Evolutionary conservation across 2,329 filamentous ascomycete species (phyloP), one percentile per base, ranked within the genome.

Genomic region (Cladosporium austrohemisphaericum): DNA sequence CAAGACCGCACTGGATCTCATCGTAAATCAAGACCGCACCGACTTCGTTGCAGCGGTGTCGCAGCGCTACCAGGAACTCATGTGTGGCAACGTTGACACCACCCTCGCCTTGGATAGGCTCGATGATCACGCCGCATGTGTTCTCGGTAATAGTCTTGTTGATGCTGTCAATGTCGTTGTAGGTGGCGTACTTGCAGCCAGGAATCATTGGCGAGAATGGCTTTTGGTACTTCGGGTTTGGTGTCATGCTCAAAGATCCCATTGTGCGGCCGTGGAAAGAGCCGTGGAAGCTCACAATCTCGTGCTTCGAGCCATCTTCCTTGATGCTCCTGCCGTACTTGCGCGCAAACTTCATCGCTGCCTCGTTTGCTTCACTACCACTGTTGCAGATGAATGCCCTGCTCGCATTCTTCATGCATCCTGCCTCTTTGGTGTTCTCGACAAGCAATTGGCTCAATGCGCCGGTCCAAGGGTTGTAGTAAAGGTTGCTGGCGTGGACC

Each of bases 211-310:
- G 93, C 11, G 88, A 77, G 65, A 98, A 98, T 0, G 93, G 93
- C 59, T 85, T 81, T 72, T 98, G 93, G 71, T 98, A 98, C 70
- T 98, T 98, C 14, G 90, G 88, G 72, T 97, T 98, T 40, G 91
- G 93, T 4, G 93, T 98, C 9, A 93, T 93, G n/a, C 88, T 95
- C 36, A 98, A 74, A 51, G 85, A 84, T 44, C 93, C 93, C 88
- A 97, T 95, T 13, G 93, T 97, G 52, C 93, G 85, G 60, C 93
- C 93, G 70, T 98, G 93, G 77, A 98, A 98, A 31, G 88, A 91
- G 60, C 86, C 85, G 60, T 88, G 74, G 76, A 97, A 98, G 13
- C 89, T 95, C 44, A 97, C 88, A 40, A 98, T 72, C 63, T 96
- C 90, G 60, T 81, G 70, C 73, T 97, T 95, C 41, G 60, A 61